These are phyloP conservation scores for Clonostachys rosea DNA, from an alignment of 2,329 filamentous ascomycete species.

Conservation along the genomic window DNA sequence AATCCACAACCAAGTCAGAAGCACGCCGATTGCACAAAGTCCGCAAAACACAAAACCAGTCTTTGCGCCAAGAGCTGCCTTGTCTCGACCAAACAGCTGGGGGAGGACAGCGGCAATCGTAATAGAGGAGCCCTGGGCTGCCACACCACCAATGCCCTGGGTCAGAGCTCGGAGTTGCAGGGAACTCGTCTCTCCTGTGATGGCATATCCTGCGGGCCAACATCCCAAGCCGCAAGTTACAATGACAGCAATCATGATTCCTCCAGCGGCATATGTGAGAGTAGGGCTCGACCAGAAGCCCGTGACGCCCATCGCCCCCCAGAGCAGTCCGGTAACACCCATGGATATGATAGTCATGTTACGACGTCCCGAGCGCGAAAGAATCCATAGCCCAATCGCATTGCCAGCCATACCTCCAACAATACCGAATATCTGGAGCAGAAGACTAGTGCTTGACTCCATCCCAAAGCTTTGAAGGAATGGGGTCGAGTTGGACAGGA, in stretches of 20 bases:
- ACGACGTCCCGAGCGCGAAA: conserved; percentile 32
- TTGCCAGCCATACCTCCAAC: conserved; percentile 37
- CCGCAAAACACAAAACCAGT: conserved; percentile 32
- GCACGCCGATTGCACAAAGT: conserved; percentile 15
- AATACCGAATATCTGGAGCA: conserved; percentile 40
- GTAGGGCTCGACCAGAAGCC: conserved; percentile 14
- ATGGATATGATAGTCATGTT: conserved; percentile 27
- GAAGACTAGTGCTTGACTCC: conserved; percentile 19
- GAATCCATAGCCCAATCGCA: conserved; percentile 32
- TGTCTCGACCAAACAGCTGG: conserved; percentile 18
- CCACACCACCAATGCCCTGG: conserved; percentile 32
- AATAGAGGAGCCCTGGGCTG: conserved; percentile 27
- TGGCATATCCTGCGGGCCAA: conserved; percentile 33
- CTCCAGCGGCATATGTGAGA: not conserved
- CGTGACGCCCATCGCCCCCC: conserved; percentile 39
- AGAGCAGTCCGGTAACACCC: conserved; percentile 23
- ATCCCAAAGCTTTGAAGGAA: conserved; percentile 27
- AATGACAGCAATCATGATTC: conserved; percentile 4
- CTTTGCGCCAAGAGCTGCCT: conserved; percentile 29
- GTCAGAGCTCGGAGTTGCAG: conserved; percentile 12
- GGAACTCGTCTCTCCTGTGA: conserved; percentile 21
- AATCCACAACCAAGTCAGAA: conserved; percentile 31
- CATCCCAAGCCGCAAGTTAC: conserved; percentile 33
- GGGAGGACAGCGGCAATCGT: conserved; percentile 14
- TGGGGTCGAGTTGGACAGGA: conserved; percentile 36